phyloP scores from a whole-genome alignment of 2,329 filamentous ascomycete genomes.

The Capronia americana region DNA sequence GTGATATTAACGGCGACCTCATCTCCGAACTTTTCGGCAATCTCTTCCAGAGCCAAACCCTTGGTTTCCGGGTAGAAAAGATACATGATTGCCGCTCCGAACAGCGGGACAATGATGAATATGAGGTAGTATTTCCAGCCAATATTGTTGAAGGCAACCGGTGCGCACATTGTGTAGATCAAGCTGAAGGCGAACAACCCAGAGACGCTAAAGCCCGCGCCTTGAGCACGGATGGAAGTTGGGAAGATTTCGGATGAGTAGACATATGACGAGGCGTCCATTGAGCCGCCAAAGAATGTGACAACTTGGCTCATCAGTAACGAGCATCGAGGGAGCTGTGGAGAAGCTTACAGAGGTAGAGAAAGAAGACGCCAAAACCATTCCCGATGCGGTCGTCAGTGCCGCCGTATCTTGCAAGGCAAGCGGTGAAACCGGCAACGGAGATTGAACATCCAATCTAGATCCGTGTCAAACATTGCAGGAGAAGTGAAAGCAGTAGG shows the following conservation, averaged over 20 bases:
- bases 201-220: conserved; percentile 43
- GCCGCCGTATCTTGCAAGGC: conserved; percentile 46
- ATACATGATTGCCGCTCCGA: conserved; percentile 38
- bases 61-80: conserved; percentile 48
- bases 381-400: conserved; percentile 46
- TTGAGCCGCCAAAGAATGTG: conserved; percentile 45
- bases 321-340: not conserved
- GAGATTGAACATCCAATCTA: conserved; percentile 46
- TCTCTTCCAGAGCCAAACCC: conserved; percentile 45
- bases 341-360: conserved; percentile 48
- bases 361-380: conserved; percentile 48
- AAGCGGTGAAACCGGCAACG: conserved; percentile 48
- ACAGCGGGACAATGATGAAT: conserved; percentile 41
- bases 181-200: conserved; percentile 43
- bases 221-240: conserved; percentile 46
- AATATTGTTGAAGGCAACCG: conserved; percentile 44
- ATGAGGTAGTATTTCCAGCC: conserved; percentile 46
- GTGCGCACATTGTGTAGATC: conserved; percentile 43
- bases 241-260: conserved; percentile 53
- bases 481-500: not conserved
- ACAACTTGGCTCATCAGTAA: conserved; percentile 19
- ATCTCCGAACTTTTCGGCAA: conserved; percentile 46
- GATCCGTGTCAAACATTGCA: conserved; percentile 20
- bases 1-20: conserved; percentile 43
- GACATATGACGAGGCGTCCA: conserved; percentile 31